These are phyloP conservation scores for Sorghum bicolor DNA, from an alignment of 176 grass and related monocot genomes.

Conservation along the genomic window Sorghum_bicolor_NCBIv3 NC_012874.2:8588001-8588500, in stretches of 20 bases:
- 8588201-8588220: too few species aligned
- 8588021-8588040: background rate
- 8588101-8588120: background rate
- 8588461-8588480: background rate
- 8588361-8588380: background rate
- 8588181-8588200: too few species aligned
- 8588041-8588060: background rate
- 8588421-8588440: background rate
- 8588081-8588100: background rate
- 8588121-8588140: background rate
- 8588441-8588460: background rate
- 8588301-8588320: background rate
- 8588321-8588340: background rate
- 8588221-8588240: too few species aligned
- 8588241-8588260: too few species aligned
- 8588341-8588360: background rate
- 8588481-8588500: slow-evolving; percentile 9
- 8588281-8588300: background rate
- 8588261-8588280: too few species aligned
- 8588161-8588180: too few species aligned
- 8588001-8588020: background rate
- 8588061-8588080: background rate
- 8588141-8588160: too few species aligned
- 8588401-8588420: background rate
- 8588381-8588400: background rate